Evolutionary conservation across 345 rosid genomes (phyloP), one percentile per base, ranked within the genome.

Genomic region (Eucalyptus paniculata): DNA sequence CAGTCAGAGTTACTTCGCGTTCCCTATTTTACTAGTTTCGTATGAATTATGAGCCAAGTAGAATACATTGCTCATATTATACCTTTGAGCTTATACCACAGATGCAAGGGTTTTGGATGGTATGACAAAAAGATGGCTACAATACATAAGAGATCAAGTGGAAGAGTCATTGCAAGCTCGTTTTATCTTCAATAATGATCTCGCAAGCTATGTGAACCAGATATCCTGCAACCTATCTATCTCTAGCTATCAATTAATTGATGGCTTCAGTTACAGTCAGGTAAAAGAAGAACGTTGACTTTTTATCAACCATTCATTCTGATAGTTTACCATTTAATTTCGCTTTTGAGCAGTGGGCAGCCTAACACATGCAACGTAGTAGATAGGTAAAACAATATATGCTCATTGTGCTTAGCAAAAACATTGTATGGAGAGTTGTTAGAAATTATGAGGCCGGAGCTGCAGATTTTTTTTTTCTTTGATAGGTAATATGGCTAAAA

Each of bases 111-210:
- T 92, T 88, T 92, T 95, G 92, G 95, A 94, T 90, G 94, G 98
- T 90, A 91, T 97, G 93, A 93, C 92, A 88, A 96, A 93, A 92
- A 90, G 91, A 90, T 97, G 99, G 99, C 94, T 96, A 47, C 97
- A 91, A 91, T 95, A 96, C 89, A 62, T 97, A 50, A 94, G 93
- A 89, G 97, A 96, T 89, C 98, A 97, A 67, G 91, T 89, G 92
- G 98, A 95, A 91, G 96, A 96, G 86, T 93, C 94, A 85, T 47
- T 95, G 81, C 96, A 91, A 91, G 97, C 96, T 89, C 94, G 91
- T 88, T 95, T 96, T 89, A 91, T 91, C 92, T 96, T 96, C 91
- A 93, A 93, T 88, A 86, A 85, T 56, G 93, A 92, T 90, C 94
- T 97, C 87, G 85, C 91, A 45, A 95, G 96, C 91, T 92, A 95